phyloP scores from a whole-genome alignment of 2,329 filamentous ascomycete species.

The Colletotrichum sp. region DNA sequence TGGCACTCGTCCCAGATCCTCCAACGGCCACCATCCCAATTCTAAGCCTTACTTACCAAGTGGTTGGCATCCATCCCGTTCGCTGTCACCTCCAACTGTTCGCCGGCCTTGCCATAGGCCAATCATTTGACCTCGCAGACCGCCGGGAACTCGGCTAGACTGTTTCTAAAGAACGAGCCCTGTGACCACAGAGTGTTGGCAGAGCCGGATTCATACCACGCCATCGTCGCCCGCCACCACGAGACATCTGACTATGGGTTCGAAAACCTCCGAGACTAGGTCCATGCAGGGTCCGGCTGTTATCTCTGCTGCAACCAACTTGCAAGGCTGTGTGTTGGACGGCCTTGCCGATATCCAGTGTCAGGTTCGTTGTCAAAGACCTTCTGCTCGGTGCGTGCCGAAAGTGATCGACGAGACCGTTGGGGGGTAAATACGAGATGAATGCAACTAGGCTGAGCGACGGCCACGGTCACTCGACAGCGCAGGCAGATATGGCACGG shows the following conservation, averaged over 20 bases:
- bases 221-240: not conserved
- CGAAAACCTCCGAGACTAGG: slow-evolving; percentile 3
- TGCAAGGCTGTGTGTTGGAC: not conserved
- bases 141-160: not conserved
- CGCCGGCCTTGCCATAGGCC: not conserved
- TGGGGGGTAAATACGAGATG: not conserved
- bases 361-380: not conserved
- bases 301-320: not conserved
- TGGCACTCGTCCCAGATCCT: slow-evolving; percentile 5
- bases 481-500: not conserved
- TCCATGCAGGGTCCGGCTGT: not conserved
- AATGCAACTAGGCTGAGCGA: not conserved
- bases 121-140: not conserved
- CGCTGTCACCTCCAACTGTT: not conserved
- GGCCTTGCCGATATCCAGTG: not conserved
- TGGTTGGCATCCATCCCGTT: not conserved
- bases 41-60: not conserved
- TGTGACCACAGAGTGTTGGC: not conserved
- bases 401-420: not conserved
- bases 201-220: not conserved
- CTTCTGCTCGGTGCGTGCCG: not conserved
- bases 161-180: not conserved
- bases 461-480: not conserved
- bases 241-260: not conserved
- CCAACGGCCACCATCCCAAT: not conserved